Evolutionary conservation across 2,329 filamentous ascomycete genomes (phyloP).

Genomic region (Alternaria burnsii): DNA sequence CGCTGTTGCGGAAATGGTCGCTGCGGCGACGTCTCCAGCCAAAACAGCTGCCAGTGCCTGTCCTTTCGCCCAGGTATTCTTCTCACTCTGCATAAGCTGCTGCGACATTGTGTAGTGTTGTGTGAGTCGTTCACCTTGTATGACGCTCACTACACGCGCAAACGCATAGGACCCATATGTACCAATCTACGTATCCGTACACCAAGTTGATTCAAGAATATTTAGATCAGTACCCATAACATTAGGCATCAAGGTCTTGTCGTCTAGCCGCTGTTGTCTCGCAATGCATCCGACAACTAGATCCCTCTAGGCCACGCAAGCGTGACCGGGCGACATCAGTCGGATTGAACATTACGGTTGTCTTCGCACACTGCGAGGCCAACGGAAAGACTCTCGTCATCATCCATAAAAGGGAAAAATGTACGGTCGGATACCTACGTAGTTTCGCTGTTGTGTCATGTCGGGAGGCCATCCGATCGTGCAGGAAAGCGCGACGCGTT

Average conservation of each 20-base stretch:
- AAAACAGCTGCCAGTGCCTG: constrained; percentile 20
- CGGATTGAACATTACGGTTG: background rate
- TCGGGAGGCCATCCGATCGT: constrained; percentile 1
- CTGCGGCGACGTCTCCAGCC: constrained; percentile 36
- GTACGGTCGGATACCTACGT: background rate
- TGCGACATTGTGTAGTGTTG: constrained; percentile 18
- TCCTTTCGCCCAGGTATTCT: constrained; percentile 9
- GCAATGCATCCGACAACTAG: background rate
- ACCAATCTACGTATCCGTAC: background rate
- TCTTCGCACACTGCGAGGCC: background rate
- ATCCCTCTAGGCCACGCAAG: background rate
- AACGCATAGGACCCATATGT: background rate
- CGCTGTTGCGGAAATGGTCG: constrained; percentile 35
- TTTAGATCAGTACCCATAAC: background rate
- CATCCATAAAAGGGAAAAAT: background rate
- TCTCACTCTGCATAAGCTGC: constrained; percentile 11
- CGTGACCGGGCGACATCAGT: background rate
- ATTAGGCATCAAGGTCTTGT: background rate
- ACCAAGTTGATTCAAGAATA: background rate
- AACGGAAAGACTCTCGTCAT: background rate
- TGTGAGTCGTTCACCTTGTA: background rate
- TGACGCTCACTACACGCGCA: background rate
- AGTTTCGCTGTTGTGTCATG: background rate
- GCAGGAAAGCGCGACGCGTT: background rate
- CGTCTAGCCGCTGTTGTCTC: background rate